A percentile compares a stretch with the other conserved stretches of the same genome.
phyloP scores from a whole-genome alignment of 208 protist species.

The Leptomonas seymouri region DNA sequence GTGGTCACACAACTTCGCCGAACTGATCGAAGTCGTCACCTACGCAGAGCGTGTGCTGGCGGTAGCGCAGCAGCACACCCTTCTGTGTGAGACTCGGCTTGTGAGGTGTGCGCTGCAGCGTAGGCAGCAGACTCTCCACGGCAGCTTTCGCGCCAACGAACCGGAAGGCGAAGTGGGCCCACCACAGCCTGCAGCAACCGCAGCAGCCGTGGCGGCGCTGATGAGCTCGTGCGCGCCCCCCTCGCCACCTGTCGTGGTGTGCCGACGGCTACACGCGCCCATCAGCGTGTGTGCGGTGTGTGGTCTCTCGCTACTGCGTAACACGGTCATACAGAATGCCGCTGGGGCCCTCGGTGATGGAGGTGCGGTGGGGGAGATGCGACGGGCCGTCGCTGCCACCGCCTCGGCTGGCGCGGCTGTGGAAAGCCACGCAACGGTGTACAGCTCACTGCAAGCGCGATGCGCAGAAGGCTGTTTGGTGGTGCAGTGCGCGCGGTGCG shows the following conservation, averaged over 20 bases:
- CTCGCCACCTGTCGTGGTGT: conserved; percentile 6
- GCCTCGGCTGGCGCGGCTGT: neutral
- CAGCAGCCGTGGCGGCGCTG: neutral
- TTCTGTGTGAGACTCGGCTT: conserved; percentile 44
- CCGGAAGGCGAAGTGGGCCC: neutral
- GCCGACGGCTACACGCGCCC: conserved; percentile 37
- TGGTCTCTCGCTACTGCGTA: conserved; percentile 49
- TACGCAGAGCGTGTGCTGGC: conserved; percentile 41
- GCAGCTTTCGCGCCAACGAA: neutral
- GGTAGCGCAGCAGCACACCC: conserved; percentile 33
- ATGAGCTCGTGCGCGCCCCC: neutral
- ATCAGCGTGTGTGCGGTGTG: conserved; percentile 70
- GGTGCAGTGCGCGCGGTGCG: conserved; percentile 72
- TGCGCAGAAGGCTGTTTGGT: conserved; percentile 58
- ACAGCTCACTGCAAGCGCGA: neutral
- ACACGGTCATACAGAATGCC: conserved; percentile 19
- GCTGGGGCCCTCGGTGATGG: neutral
- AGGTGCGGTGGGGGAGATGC: neutral
- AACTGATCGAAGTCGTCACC: conserved; percentile 31
- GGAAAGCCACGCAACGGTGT: neutral
- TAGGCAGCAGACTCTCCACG: conserved; percentile 4
- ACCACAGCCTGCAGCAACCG: neutral
- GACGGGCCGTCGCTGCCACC: neutral
- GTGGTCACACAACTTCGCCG: conserved; percentile 11
- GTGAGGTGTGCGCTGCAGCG: conserved; percentile 45